phyloP scores from a whole-genome alignment of 2,329 filamentous ascomycete species.

The Pezicula carpinea region DNA sequence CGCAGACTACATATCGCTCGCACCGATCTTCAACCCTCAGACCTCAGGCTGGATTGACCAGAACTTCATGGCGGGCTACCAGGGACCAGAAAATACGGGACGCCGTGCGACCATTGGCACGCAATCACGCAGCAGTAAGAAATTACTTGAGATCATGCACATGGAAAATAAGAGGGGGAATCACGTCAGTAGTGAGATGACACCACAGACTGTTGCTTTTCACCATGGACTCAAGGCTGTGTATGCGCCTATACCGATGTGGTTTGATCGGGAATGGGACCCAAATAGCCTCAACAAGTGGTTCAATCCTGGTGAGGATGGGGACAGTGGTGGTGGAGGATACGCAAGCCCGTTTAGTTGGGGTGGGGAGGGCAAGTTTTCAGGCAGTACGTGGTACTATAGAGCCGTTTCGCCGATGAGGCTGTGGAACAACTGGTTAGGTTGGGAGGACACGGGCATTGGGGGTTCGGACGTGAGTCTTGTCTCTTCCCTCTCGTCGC shows the following conservation, averaged over 20 bases:
- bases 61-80: conserved; percentile 50
- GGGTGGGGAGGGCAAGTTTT: conserved; percentile 52
- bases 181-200: conserved; percentile 79
- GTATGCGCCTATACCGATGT: conserved; percentile 74
- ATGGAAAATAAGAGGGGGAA: conserved; percentile 68
- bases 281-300: conserved; percentile 48
- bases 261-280: conserved; percentile 70
- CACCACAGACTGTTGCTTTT: conserved; percentile 65
- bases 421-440: conserved; percentile 60
- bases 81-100: conserved; percentile 39
- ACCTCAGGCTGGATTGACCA: conserved; percentile 70
- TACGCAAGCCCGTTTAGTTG: conserved; percentile 49
- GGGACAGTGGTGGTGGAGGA: conserved; percentile 27
- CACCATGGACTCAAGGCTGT: conserved; percentile 77
- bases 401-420: conserved; percentile 51
- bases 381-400: conserved; percentile 59
- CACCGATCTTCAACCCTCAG: conserved; percentile 69
- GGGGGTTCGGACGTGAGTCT: conserved; percentile 39
- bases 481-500: neutral
- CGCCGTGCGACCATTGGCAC: conserved; percentile 76
- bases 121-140: conserved; percentile 67
- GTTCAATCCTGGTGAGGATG: conserved; percentile 56
- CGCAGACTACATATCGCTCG: conserved; percentile 72
- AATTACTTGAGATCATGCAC: conserved; percentile 72
- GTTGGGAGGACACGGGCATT: conserved; percentile 49